Percentiles rank a stretch among this genome's conserved stretches.
phyloP scores from a whole-genome alignment of 2,329 filamentous ascomycete species.

The Bertia moriformis region DNA sequence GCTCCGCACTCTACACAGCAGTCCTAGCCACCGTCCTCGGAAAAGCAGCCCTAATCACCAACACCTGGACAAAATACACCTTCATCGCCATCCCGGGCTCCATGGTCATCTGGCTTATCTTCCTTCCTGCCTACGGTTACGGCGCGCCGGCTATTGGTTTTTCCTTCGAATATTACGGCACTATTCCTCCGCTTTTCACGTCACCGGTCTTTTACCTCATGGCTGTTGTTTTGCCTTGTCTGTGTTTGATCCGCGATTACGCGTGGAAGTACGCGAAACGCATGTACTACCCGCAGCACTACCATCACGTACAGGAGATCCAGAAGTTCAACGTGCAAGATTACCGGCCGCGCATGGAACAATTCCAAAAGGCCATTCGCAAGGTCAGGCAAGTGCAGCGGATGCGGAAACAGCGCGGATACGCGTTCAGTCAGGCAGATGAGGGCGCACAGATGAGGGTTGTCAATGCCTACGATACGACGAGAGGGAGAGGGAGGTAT shows the following conservation, averaged over 20 bases:
- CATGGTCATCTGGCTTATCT: conserved; percentile 79
- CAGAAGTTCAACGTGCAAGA: conserved; percentile 99
- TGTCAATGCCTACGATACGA: conserved; percentile 95
- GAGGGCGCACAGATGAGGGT: conserved; percentile 79
- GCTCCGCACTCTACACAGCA: conserved; percentile 82
- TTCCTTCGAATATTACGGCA: conserved; percentile 71
- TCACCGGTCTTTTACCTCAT: conserved; percentile 86
- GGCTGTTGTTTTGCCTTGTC: conserved; percentile 60
- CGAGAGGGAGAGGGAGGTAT: conserved; percentile 75
- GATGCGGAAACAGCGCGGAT: conserved; percentile 97
- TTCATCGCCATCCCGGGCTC: conserved; percentile 89
- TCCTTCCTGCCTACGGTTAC: conserved; percentile 74
- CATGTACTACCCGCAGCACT: conserved; percentile 91
- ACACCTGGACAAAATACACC: conserved; percentile 98
- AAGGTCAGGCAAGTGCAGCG: conserved; percentile 96
- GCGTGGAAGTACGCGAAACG: conserved; percentile 95
- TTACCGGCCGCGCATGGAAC: conserved; percentile 97
- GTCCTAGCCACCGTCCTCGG: conserved; percentile 86
- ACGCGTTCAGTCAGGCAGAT: conserved; percentile 94
- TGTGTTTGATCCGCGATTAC: conserved; percentile 80
- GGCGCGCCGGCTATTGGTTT: conserved; percentile 72
- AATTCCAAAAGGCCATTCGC: conserved; percentile 98
- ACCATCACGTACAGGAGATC: conserved; percentile 98
- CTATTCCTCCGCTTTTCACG: conserved; percentile 66
- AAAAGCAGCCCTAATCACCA: conserved; percentile 87